Evolutionary conservation across 768 basidiomycete genomes (phyloP).

Genomic region (Mycena amicta): DNA sequence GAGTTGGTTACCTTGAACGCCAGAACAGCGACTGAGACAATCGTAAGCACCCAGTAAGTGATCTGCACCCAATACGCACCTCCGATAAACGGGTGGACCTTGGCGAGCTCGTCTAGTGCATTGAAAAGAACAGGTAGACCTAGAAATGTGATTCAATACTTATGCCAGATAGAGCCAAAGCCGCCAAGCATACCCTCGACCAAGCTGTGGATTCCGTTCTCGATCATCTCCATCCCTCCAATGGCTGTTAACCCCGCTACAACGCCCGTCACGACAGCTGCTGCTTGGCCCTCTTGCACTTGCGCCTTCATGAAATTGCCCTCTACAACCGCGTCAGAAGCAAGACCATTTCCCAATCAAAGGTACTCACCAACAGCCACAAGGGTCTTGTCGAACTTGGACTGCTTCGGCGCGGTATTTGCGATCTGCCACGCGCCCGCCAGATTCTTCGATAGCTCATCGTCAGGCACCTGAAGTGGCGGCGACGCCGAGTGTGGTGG

Average conservation of each 20-base stretch:
- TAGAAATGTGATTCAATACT: neutral
- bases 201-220: slow-evolving; percentile 23
- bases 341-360: neutral
- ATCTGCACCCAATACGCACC: slow-evolving; percentile 26
- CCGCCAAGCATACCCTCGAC: slow-evolving; percentile 18
- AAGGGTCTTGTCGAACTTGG: slow-evolving; percentile 15
- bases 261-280: slow-evolving; percentile 15
- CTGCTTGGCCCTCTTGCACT: slow-evolving; percentile 8
- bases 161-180: neutral
- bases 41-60: too few species aligned
- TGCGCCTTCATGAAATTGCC: slow-evolving; percentile 10
- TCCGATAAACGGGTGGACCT: slow-evolving; percentile 32
- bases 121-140: slow-evolving; percentile 22
- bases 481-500: neutral
- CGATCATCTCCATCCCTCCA: slow-evolving; percentile 21
- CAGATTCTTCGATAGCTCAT: slow-evolving; percentile 15
- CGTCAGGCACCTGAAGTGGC: slow-evolving; percentile 11
- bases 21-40: slow-evolving; percentile 18
- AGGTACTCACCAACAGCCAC: slow-evolving; percentile 10
- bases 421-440: slow-evolving; percentile 20
- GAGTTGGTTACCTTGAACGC: slow-evolving; percentile 19
- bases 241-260: slow-evolving; percentile 5
- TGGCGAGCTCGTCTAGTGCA: slow-evolving; percentile 28
- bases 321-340: slow-evolving; percentile 1
- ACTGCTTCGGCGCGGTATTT: slow-evolving; percentile 18